phyloP scores from a whole-genome alignment of 768 basidiomycete species.

The Tephrocybe sp. region DNA sequence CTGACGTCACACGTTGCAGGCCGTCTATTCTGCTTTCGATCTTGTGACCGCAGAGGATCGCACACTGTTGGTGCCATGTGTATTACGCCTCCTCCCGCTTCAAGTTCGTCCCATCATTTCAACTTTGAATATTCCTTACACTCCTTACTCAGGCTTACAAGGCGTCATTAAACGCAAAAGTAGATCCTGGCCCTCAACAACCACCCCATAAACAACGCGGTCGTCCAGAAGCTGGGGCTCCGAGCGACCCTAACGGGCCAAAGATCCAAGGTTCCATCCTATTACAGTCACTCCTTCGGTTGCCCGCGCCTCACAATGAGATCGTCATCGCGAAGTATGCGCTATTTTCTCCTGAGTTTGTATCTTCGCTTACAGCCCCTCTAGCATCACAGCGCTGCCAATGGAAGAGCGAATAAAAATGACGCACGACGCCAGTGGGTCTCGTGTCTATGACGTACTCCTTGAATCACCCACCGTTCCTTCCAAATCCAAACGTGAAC shows the following conservation, averaged over 20 bases:
- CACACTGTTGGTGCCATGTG: constrained; percentile 61
- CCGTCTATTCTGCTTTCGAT: constrained; percentile 59
- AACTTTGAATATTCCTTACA: constrained; percentile 1
- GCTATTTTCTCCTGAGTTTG: constrained; percentile 5
- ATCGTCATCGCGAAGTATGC: constrained; percentile 69
- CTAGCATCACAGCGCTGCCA: constrained; percentile 59
- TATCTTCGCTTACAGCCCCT: background rate
- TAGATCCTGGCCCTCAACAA: background rate
- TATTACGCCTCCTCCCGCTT: constrained; percentile 53
- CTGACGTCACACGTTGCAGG: constrained; percentile 38
- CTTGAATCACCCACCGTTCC: constrained; percentile 69
- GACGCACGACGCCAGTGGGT: constrained; percentile 58
- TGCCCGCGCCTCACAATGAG: constrained; percentile 66
- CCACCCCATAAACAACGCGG: constrained; percentile 9
- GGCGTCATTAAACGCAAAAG: constrained; percentile 2
- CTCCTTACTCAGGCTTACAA: constrained; percentile 21
- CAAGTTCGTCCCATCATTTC: constrained; percentile 35
- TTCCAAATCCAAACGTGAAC: constrained; percentile 62
- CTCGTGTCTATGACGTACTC: constrained; percentile 78
- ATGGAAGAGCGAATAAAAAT: constrained; percentile 57
- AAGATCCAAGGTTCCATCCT: constrained; percentile 85
- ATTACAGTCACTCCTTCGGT: constrained; percentile 76
- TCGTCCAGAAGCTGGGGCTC: constrained; percentile 13
- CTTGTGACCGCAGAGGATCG: constrained; percentile 49
- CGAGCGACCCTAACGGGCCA: constrained; percentile 50